A percentile compares a stretch with the other conserved stretches of the same genome.
Evolutionary conservation across 257 asterid genomes (phyloP).

Genomic region (Fraxinus americana): DNA sequence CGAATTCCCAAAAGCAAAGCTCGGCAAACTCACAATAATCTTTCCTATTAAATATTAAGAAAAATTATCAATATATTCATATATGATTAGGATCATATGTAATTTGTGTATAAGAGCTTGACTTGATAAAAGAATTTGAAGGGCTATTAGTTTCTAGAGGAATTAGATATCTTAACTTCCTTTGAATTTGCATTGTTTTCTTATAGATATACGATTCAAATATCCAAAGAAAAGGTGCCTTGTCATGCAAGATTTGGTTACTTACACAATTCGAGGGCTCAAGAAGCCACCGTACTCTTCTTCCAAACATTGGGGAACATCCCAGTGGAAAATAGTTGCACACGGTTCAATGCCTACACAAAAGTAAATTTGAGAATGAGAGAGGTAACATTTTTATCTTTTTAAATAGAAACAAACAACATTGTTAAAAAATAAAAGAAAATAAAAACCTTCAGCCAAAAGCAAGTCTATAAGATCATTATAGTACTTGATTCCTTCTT

Average conservation of each 20-base stretch:
- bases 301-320: conserved; percentile 41
- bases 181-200: background rate
- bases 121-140: background rate
- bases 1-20: conserved; percentile 48
- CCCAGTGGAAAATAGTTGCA: conserved; percentile 41
- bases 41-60: conserved; percentile 14
- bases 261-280: conserved; percentile 33
- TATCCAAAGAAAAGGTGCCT: too few relatives aligned
- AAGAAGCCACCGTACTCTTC: conserved; percentile 40
- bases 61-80: background rate
- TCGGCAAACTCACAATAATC: conserved; percentile 41
- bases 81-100: too few relatives aligned
- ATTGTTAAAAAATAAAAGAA: too few relatives aligned
- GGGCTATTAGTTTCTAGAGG: background rate
- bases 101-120: background rate
- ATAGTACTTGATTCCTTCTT: too few relatives aligned
- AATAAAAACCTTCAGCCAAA: too few relatives aligned
- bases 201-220: too few relatives aligned
- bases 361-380: background rate
- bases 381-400: background rate
- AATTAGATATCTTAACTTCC: background rate
- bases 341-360: conserved; percentile 30
- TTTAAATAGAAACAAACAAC: background rate
- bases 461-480: too few relatives aligned
- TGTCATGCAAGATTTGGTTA: background rate